Evolutionary conservation across 2,329 filamentous ascomycete species (phyloP).

Genomic region (Aureobasidium namibiae): DNA sequence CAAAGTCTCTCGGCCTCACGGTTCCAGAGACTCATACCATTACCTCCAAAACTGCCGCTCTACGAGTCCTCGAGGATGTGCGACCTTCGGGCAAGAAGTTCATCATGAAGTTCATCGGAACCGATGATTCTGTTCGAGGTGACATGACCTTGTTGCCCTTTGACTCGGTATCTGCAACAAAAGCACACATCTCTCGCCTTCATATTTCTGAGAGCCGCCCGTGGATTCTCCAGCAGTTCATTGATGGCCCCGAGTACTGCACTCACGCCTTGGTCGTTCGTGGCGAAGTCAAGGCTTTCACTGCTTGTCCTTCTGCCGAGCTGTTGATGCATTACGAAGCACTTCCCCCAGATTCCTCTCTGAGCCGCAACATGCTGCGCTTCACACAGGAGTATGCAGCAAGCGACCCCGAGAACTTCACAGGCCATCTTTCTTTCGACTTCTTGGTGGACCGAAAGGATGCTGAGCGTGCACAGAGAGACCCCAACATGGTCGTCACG

Average conservation of each 20-base stretch:
- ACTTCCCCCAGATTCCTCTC: conserved; percentile 44
- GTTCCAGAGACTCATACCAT: conserved; percentile 42
- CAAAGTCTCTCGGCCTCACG: conserved; percentile 44
- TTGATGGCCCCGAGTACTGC: conserved; percentile 58
- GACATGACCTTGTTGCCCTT: conserved; percentile 60
- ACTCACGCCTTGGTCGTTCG: conserved; percentile 62
- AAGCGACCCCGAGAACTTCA: conserved; percentile 44
- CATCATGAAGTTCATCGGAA: conserved; percentile 58
- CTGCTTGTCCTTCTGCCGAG: conserved; percentile 55
- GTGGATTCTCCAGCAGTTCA: conserved; percentile 63
- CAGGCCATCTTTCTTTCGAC: conserved; percentile 65
- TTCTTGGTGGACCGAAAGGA: conserved; percentile 53
- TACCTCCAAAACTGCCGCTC: conserved; percentile 43
- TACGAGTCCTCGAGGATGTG: conserved; percentile 42
- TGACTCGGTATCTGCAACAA: conserved; percentile 44
- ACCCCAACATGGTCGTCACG: conserved; percentile 20
- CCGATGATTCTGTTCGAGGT: conserved; percentile 52
- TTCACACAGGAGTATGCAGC: conserved; percentile 55
- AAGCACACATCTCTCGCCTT: conserved; percentile 46
- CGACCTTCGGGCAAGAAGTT: conserved; percentile 38
- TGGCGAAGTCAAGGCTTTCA: conserved; percentile 57
- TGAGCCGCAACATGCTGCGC: conserved; percentile 53
- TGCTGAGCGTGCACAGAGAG: conserved; percentile 20
- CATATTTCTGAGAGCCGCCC: conserved; percentile 46
- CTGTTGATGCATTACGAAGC: conserved; percentile 59